Percentiles rank a stretch among this genome's conserved stretches.
Evolutionary conservation across 2,329 filamentous ascomycete genomes (phyloP).

Genomic region (Penicillium aurantiogriseum): DNA sequence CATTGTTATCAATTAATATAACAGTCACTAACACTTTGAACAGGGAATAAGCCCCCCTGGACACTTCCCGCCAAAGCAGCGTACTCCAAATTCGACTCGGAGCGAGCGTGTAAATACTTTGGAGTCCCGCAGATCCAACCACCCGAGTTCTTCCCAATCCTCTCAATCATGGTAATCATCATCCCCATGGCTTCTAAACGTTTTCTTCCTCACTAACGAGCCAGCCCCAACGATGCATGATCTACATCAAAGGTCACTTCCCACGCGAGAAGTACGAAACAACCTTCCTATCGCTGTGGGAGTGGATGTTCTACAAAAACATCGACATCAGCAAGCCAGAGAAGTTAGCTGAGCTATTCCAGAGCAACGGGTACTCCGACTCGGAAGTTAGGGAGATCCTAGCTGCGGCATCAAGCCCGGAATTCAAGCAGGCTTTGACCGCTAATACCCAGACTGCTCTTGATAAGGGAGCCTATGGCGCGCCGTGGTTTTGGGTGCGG

Average conservation of each 20-base stretch:
- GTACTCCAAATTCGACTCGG: conserved; percentile 54
- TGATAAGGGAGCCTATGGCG: conserved; percentile 68
- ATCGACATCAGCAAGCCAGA: conserved; percentile 60
- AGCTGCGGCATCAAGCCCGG: conserved; percentile 49
- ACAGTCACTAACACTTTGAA: neutral
- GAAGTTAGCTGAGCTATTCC: conserved; percentile 48
- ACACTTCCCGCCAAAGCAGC: conserved; percentile 64
- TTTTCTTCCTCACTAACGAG: neutral
- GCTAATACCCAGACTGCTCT: conserved; percentile 61
- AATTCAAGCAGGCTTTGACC: conserved; percentile 56
- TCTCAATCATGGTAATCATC: conserved; percentile 49
- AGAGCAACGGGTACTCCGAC: conserved; percentile 19
- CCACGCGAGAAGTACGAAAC: conserved; percentile 52
- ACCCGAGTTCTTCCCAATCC: conserved; percentile 53
- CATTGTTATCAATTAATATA: neutral
- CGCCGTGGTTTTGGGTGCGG: conserved; percentile 71
- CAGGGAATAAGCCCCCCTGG: conserved; percentile 74
- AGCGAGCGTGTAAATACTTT: conserved; percentile 54
- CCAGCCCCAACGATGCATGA: conserved; percentile 64
- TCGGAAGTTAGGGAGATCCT: conserved; percentile 58
- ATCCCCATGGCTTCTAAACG: conserved; percentile 28
- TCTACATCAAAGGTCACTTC: conserved; percentile 63
- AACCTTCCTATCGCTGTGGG: conserved; percentile 56
- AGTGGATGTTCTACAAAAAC: conserved; percentile 62
- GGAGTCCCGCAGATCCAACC: conserved; percentile 36